These are phyloP conservation scores for Loxodes magnus DNA, from an alignment of 73 alveolate genomes.

Conservation along the genomic window DNA sequence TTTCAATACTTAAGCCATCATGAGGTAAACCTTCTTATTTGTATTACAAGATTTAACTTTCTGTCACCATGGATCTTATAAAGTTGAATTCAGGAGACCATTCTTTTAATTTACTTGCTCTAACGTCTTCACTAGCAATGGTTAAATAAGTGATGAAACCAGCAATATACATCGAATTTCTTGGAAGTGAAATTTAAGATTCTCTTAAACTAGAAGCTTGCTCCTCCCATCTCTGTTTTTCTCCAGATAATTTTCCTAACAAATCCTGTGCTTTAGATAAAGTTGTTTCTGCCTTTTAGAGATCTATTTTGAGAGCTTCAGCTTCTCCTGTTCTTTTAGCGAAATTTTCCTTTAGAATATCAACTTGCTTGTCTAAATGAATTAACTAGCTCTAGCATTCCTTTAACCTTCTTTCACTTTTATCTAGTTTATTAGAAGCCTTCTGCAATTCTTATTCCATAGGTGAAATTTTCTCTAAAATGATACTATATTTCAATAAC, in stretches of 20 bases:
- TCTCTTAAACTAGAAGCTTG: conserved; percentile 39
- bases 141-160: conserved; percentile 95
- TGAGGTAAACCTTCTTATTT: conserved; percentile 98
- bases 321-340: conserved; percentile 91
- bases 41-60: conserved; percentile 91
- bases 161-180: conserved; percentile 63
- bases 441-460: conserved; percentile 79
- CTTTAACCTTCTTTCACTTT: conserved; percentile 64
- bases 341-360: conserved; percentile 69
- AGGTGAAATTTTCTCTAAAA: conserved; percentile 91
- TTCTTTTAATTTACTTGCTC: conserved; percentile 69
- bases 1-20: conserved; percentile 95
- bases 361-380: conserved; percentile 70
- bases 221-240: conserved; percentile 96
- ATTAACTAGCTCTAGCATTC: conserved; percentile 75
- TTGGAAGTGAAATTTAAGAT: conserved; percentile 18
- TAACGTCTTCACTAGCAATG: conserved; percentile 82
- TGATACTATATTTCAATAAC: conserved; percentile 86
- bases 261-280: conserved; percentile 81
- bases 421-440: conserved; percentile 64
- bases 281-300: conserved; percentile 60
- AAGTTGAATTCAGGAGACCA: conserved; percentile 55
- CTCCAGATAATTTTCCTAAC: conserved; percentile 94
- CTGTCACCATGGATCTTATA: conserved; percentile 80
- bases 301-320: conserved; percentile 61